These are phyloP conservation scores for Ophiorrhiza pumila DNA, from an alignment of 257 asterid species.

Conservation along the genomic window DNA sequence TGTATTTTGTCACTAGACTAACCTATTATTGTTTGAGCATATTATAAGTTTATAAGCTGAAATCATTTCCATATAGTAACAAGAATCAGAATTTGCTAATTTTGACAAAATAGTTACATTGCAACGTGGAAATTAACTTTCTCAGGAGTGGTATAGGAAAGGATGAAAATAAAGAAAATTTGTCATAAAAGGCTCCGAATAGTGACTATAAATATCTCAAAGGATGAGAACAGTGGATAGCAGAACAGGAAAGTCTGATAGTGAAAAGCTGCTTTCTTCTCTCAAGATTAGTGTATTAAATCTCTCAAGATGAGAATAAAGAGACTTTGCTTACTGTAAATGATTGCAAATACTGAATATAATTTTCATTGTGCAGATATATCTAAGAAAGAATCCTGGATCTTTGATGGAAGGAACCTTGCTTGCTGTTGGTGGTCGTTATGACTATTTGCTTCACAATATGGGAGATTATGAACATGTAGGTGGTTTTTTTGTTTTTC, in stretches of 20 bases:
- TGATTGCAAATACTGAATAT: background rate
- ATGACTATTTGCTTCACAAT: constrained; percentile 76
- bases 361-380: constrained; percentile 42
- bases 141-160: no score
- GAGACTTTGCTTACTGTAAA: background rate
- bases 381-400: constrained; percentile 59
- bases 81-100: background rate
- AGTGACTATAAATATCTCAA: background rate
- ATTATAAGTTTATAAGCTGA: background rate
- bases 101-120: no score
- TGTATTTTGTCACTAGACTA: background rate
- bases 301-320: background rate
- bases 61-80: background rate
- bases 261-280: no score
- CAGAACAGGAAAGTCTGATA: no score
- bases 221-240: no score
- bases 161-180: no score
- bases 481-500: constrained; percentile 39
- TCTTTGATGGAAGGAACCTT: constrained; percentile 77
- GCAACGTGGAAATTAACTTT: background rate
- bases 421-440: constrained; percentile 96
- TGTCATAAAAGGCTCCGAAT: background rate
- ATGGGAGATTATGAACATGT: constrained; percentile 60
- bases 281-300: no score
- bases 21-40: background rate